phyloP scores from a whole-genome alignment of 2,329 filamentous ascomycete genomes.

The Ascochyta koolunga region DNA sequence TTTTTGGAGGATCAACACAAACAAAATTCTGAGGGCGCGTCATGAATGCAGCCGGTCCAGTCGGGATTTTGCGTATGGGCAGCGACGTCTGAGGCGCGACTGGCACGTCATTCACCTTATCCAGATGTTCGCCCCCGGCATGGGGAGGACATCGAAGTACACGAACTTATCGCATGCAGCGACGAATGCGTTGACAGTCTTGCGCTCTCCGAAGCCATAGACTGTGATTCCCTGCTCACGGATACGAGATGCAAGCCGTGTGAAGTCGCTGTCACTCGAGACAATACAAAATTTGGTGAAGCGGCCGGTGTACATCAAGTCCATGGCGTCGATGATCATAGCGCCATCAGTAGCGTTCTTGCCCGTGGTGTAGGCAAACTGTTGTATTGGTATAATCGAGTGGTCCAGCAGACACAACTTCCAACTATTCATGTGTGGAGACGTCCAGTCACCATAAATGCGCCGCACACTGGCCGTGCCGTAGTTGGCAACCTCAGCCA shows the following conservation, averaged over 20 bases:
- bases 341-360: slow-evolving; percentile 41
- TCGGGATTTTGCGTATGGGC: not conserved
- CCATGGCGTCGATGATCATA: slow-evolving; percentile 47
- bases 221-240: slow-evolving; percentile 43
- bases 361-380: slow-evolving; percentile 39
- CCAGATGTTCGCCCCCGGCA: not conserved
- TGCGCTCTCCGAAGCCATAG: slow-evolving; percentile 43
- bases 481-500: slow-evolving; percentile 42
- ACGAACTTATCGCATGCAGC: slow-evolving; percentile 37
- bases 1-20: not conserved
- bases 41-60: not conserved
- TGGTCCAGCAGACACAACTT: slow-evolving; percentile 25
- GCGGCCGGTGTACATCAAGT: slow-evolving; percentile 40
- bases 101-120: not conserved
- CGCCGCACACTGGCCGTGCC: slow-evolving; percentile 39
- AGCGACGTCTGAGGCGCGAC: not conserved
- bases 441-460: slow-evolving; percentile 42
- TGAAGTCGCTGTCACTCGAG: slow-evolving; percentile 47
- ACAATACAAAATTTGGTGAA: slow-evolving; percentile 43
- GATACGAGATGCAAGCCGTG: slow-evolving; percentile 42
- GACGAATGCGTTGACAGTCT: slow-evolving; percentile 33
- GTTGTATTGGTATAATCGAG: slow-evolving; percentile 35
- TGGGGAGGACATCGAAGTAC: slow-evolving; percentile 19
- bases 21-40: not conserved
- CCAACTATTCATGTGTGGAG: slow-evolving; percentile 27